A percentile compares a stretch with the other conserved stretches of the same genome.
phyloP scores from a whole-genome alignment of 176 grass and related monocot species.

The Saccharum spontaneum region DNA sequence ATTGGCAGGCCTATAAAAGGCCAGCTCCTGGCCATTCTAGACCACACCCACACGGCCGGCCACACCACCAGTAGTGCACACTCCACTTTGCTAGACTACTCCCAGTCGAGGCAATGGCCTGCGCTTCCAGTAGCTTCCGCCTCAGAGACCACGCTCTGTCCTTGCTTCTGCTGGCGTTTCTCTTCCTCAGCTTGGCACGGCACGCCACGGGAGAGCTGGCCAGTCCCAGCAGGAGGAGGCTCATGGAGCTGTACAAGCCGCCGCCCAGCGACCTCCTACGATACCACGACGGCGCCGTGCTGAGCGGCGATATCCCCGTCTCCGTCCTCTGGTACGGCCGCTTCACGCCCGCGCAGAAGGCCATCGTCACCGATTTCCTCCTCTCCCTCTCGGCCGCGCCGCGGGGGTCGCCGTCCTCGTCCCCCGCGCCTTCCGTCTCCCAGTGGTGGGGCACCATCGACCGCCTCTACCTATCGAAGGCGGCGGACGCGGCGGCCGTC shows the following conservation, averaged over 20 bases:
- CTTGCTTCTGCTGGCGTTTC: slow-evolving; percentile 14
- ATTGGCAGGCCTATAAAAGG: slow-evolving; percentile 3
- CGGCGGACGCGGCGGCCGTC: background rate
- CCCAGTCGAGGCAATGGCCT: background rate
- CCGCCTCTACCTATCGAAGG: slow-evolving; percentile 36
- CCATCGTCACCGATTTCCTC: slow-evolving; percentile 65
- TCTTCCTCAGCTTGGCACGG: slow-evolving; percentile 13
- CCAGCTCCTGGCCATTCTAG: background rate
- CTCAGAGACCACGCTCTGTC: background rate
- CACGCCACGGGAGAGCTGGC: background rate
- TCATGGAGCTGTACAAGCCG: slow-evolving; percentile 45
- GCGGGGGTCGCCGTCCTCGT: no score
- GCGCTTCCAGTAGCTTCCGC: background rate
- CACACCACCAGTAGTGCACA: background rate
- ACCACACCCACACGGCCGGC: background rate
- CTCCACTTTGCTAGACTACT: background rate
- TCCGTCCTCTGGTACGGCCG: slow-evolving; percentile 69
- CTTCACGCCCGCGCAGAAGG: slow-evolving; percentile 63
- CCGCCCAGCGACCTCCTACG: slow-evolving; percentile 20
- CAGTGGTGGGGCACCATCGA: slow-evolving; percentile 57
- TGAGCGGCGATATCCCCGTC: slow-evolving; percentile 45
- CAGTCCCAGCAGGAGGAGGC: slow-evolving; percentile 29
- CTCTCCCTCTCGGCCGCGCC: slow-evolving; percentile 37
- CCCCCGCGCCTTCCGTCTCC: slow-evolving; percentile 36
- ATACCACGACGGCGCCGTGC: slow-evolving; percentile 71